Conservation (phyloP, 2,329 filamentous ascomycete genomes). For the Delphinella strobiligena region DNA sequence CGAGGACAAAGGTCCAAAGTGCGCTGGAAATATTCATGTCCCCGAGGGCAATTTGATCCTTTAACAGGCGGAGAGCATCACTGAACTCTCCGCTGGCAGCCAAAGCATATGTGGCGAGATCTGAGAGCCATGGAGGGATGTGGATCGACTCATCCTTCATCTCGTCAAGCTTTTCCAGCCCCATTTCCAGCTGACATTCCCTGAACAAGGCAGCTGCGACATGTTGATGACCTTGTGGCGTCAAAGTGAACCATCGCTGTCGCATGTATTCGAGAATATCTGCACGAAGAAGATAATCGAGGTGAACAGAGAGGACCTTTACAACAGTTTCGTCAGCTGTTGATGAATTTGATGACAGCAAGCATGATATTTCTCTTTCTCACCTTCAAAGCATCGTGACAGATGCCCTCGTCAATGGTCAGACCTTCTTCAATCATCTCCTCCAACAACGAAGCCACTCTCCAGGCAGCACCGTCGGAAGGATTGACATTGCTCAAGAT, state of each 20-base stretch:
- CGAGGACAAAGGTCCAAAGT: conserved; percentile 62
- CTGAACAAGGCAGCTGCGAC: conserved; percentile 64
- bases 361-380: too few relatives aligned
- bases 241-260: conserved; percentile 56
- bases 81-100: conserved; percentile 62
- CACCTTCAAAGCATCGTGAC: conserved; percentile 60
- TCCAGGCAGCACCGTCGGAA: conserved; percentile 51
- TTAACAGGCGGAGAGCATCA: conserved; percentile 59
- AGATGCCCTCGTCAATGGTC: conserved; percentile 52
- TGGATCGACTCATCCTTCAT: conserved; percentile 46
- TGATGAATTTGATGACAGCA: neutral
- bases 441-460: conserved; percentile 50
- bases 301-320: conserved; percentile 65
- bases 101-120: conserved; percentile 64
- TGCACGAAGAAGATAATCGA: conserved; percentile 66
- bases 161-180: conserved; percentile 55
- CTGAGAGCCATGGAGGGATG: conserved; percentile 63
- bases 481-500: conserved; percentile 59
- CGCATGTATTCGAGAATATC: conserved; percentile 64
- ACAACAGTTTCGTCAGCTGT: neutral
- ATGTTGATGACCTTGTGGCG: conserved; percentile 50
- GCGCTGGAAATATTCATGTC: conserved; percentile 34
- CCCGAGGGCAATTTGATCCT: conserved; percentile 38
- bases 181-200: conserved; percentile 73
- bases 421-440: conserved; percentile 58